phyloP scores from a whole-genome alignment of 2,329 filamentous ascomycete species.

The Ophiostoma piceae region DNA sequence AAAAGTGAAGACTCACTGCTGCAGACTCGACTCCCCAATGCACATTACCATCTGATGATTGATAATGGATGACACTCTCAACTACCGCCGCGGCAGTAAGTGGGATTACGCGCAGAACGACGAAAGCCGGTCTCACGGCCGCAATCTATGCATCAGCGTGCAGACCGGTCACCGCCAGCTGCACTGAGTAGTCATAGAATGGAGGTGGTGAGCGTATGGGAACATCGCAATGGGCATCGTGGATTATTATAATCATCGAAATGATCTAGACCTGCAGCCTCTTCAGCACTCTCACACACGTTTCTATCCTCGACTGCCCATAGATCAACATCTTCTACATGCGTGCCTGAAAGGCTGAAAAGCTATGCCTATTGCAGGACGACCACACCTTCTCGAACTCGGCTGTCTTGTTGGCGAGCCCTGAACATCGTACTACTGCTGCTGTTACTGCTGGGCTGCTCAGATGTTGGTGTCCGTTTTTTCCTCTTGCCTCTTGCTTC shows the following conservation, averaged over 20 bases:
- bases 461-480: neutral
- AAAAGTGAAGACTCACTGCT: neutral
- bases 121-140: neutral
- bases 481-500: neutral
- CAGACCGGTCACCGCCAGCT: neutral
- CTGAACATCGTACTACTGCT: neutral
- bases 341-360: neutral
- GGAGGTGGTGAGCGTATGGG: neutral
- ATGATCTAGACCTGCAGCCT: neutral
- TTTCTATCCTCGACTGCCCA: neutral
- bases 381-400: neutral
- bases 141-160: neutral
- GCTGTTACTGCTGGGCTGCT: neutral
- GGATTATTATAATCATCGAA: neutral
- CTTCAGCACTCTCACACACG: neutral
- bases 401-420: neutral
- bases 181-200: neutral
- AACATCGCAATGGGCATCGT: neutral
- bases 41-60: neutral
- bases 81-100: neutral
- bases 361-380: conserved; percentile 7
- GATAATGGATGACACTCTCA: neutral
- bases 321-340: neutral
- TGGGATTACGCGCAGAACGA: neutral
- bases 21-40: neutral